phyloP scores from a whole-genome alignment of 1,284 basidiomycete genomes.

The Leccinum subrobustum region DNA sequence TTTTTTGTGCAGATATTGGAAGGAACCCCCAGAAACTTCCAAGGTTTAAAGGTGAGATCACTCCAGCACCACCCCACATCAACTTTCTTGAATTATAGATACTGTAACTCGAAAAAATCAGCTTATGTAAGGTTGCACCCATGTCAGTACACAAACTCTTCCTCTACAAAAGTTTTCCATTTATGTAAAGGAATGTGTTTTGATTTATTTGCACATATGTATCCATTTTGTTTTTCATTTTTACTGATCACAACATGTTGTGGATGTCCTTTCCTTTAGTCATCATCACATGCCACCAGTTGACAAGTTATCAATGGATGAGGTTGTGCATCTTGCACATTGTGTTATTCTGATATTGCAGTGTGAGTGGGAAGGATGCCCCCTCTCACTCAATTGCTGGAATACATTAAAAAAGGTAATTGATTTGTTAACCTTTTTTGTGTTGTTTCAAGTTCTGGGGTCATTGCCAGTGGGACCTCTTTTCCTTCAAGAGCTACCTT shows the following conservation, averaged over 20 bases:
- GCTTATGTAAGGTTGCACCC: not conserved
- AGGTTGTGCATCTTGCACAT: constrained; percentile 23
- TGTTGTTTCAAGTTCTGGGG: not conserved
- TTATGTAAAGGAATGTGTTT: not conserved
- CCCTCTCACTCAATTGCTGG: constrained; percentile 28
- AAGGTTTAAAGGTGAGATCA: too few relatives aligned
- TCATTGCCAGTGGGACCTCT: constrained; percentile 5
- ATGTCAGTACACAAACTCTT: too few relatives aligned
- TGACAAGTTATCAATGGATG: constrained; percentile 4
- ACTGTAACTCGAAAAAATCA: not conserved
- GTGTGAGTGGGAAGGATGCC: constrained; percentile 30
- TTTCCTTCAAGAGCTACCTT: not conserved
- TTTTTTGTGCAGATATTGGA: too few relatives aligned
- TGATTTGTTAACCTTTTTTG: constrained; percentile 7
- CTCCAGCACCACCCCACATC: too few relatives aligned
- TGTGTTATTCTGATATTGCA: constrained; percentile 25
- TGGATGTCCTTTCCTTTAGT: constrained; percentile 1
- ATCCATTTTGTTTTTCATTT: not conserved
- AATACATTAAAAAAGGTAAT: constrained; percentile 30
- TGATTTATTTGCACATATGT: constrained; percentile 17
- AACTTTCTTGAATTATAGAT: too few relatives aligned
- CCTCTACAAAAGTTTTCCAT: not conserved
- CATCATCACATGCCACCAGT: constrained; percentile 17
- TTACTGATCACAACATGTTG: not conserved
- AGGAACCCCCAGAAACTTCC: too few relatives aligned